Evolutionary conservation across 495 filamentous ascomycete genomes (phyloP).

Genomic region (Pyronema domesticum): DNA sequence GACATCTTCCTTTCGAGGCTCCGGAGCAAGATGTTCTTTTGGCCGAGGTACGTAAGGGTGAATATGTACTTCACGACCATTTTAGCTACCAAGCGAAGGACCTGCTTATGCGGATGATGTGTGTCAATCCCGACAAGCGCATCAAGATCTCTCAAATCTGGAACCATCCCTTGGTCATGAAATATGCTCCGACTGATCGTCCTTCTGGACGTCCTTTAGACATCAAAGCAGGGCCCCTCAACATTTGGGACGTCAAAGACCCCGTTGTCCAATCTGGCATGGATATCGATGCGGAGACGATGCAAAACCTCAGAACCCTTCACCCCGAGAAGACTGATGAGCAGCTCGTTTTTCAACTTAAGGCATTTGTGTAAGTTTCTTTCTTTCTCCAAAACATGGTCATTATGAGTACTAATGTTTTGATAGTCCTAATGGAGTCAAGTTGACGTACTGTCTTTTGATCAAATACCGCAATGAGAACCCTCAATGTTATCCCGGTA

Average conservation of each 20-base stretch:
- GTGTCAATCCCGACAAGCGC: conserved; percentile 51
- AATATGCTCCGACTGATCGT: conserved; percentile 38
- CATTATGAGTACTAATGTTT: background rate
- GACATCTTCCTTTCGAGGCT: conserved; percentile 63
- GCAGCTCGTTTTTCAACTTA: background rate
- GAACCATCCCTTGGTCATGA: conserved; percentile 62
- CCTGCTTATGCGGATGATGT: conserved; percentile 57
- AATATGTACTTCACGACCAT: conserved; percentile 50
- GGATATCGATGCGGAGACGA: background rate
- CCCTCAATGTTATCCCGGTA: conserved; percentile 51
- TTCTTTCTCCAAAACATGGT: background rate
- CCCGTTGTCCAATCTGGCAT: background rate
- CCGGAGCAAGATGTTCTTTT: conserved; percentile 36
- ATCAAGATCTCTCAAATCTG: conserved; percentile 66
- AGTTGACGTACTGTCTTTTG: conserved; percentile 75
- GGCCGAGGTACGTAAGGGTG: conserved; percentile 46
- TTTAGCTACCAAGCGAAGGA: conserved; percentile 58
- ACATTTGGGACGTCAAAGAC: background rate
- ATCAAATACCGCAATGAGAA: conserved; percentile 62
- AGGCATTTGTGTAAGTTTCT: background rate
- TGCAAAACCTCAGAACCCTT: background rate
- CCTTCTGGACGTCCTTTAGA: background rate
- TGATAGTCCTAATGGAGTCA: conserved; percentile 62
- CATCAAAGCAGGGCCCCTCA: background rate
- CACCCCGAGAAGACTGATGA: background rate